Evolutionary conservation across 345 rosid genomes (phyloP).

Genomic region (Barbarea vulgaris): DNA sequence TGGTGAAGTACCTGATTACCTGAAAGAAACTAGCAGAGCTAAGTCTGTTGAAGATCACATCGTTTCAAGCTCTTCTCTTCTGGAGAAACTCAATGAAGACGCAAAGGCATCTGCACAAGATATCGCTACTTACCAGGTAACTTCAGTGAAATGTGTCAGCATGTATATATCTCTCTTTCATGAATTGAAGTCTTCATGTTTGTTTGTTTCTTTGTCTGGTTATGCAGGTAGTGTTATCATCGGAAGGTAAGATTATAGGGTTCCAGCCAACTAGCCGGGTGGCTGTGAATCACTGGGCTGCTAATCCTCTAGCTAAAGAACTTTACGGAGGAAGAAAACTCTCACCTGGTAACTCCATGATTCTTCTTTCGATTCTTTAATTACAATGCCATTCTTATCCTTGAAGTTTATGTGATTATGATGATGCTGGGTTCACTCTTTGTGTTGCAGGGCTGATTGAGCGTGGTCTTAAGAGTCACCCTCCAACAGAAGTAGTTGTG

Average conservation of each 20-base stretch:
- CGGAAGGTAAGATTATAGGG: constrained; percentile 70
- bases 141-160: neutral
- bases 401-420: neutral
- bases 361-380: constrained; percentile 6
- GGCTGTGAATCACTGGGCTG: constrained; percentile 76
- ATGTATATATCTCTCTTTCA: no score
- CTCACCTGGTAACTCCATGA: constrained; percentile 56
- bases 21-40: constrained; percentile 45
- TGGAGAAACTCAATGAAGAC: constrained; percentile 47
- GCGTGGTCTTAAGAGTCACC: constrained; percentile 53
- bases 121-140: constrained; percentile 83
- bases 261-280: constrained; percentile 75
- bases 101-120: constrained; percentile 59
- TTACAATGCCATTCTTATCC: constrained; percentile 3
- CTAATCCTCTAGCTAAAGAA: constrained; percentile 74
- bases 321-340: constrained; percentile 62
- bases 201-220: neutral
- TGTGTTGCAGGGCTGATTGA: constrained; percentile 66
- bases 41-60: constrained; percentile 42
- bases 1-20: constrained; percentile 66
- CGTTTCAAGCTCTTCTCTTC: constrained; percentile 41
- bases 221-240: constrained; percentile 63
- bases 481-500: constrained; percentile 54
- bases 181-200: neutral
- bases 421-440: neutral